Base-by-base conservation (phyloP, 305 asterid species). In the Stenogyne calaminthoides region DNA sequence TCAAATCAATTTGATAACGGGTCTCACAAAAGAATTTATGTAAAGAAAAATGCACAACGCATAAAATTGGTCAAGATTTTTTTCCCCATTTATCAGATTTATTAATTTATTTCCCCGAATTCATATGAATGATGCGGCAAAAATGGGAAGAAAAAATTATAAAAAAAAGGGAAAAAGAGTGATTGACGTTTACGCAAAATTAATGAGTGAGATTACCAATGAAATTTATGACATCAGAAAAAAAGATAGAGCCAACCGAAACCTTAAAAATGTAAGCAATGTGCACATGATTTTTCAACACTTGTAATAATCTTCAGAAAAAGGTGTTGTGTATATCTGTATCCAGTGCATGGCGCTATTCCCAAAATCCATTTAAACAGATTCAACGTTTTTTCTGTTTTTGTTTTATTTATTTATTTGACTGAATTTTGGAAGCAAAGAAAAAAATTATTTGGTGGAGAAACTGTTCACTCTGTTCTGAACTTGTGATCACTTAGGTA, bases 271-370 rank as follows among this genome's bases (percentile, higher is more conserved):
- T 65, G 78, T 49, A 78, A 71, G 78, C 64, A 70, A 64, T 39
- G 39, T 44, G 20, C 74, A 68, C 71, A 72, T 75, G 39, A 9
- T 70, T 61, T 40, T 15, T 27, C 22, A 49, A 74, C 84, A 82
- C 84, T 25, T 82, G 86, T 73, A 82, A 72, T 70, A 72, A 72
- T 36, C 37, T 20, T 19, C 70, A 34, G 9, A 34, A 71, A 71
- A 70, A 65, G 73, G 42, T 64, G 65, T 18, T 44, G 2, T 47
- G 10, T 39, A 15, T n/a, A 14, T 58, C 77, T 57, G 80, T 77
- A 70, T 25, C 77, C 78, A 73, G 64, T 81, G 84, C 84, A 81
- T 81, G 81, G 57, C 55, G 74, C 36, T 55, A 62, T 5, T 32
- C 67, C 55, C 55, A 5, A 72, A 67, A 55, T 9, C 10, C 60